Evolutionary conservation across 164 flowering plant species (phyloP), one percentile per base, ranked within the genome.

Genomic region (Hamamelis virginiana): DNA sequence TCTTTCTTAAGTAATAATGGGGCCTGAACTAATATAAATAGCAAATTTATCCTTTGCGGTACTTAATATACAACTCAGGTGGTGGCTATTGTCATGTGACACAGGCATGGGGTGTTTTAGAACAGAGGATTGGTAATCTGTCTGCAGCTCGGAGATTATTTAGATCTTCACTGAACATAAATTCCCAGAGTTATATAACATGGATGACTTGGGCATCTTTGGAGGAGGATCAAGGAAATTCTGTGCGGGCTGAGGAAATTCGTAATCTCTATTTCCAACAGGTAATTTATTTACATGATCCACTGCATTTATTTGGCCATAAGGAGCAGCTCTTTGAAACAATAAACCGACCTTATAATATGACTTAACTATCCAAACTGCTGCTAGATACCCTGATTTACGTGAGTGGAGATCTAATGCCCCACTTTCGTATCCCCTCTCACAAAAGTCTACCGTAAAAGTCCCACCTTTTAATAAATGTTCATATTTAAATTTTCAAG

Each of bases 31-130:
- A 9, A 22, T 22, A 55, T 50, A 2, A 50, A 50, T 67, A 19
- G 33, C 21, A 50, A 50, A 8, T 61, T 50, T n/a, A 60, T 44
- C 52, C 15, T 68, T 22, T 59, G 26, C 11, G 2, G 43, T 25
- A 10, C 55, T 59, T 19, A 13, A 21, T 22, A 8, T 26, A 21
- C 14, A 10, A 13, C 10, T 41, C 43, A 14, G 45, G 45, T 67
- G 50, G 51, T 67, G 19, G 16, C 26, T 15, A 58, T 28, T 63
- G 18, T n/a, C 59, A 52, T 55, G 0, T 33, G n/a, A 70, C 70
- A 53, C 83, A 95, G 98, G 97, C 98, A 33, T 95, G 98, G 97
- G 97, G 98, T 60, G 96, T 92, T 71, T 75, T 95, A 59, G 98
- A 95, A 63, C 96, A 94, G 70, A 87, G 96, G 73, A 72, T 68